Evolutionary conservation across 2,329 filamentous ascomycete genomes (phyloP), one percentile per base, ranked within the genome.

Genomic region (Ophiobolus disseminans): DNA sequence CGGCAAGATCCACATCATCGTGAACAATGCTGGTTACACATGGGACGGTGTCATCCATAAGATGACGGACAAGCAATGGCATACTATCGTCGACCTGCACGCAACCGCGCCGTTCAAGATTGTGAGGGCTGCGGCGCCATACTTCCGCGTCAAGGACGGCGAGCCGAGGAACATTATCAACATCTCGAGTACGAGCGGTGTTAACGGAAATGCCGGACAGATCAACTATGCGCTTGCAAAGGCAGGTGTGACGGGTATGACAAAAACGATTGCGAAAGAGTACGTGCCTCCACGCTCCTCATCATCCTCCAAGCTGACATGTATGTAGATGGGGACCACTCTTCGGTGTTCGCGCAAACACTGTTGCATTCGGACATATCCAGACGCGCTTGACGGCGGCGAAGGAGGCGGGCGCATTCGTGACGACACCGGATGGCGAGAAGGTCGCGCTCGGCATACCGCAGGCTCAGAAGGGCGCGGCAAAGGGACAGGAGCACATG

Each of bases 21-120:
- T 96, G 50, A 95, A 96, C 75, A 96, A 96, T 71, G 91, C 91
- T 0, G 91, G 90, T 32, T 95, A 90, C 75, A 96, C 91, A 1
- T 96, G 91, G 90, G 91, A 96, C 72, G 91, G 88, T 5, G 90
- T 95, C 30, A 91, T 95, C 59, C 90, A 95, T 80, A 95, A 94
- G 81, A 93, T 91, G 80, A 89, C 86, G 13, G 90, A 95, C 78
- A 90, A 90, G 77, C 90, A 95, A 80, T 95, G 90, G 90, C 88
- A 94, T 55, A 91, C 88, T 40, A 96, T 96, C 71, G 77, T 96
- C 22, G 85, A 87, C 17, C 80, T 96, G 38, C 91, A 96, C 80
- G 86, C 83, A 69, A 94, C 90, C 10, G 90, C 89, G 2, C 91
- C 91, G 9, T 96, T 96, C 80, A 87, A 87, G 70, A 86, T 96